These are phyloP conservation scores for Russula earlei DNA, from an alignment of 768 basidiomycete genomes.

Conservation along the genomic window DNA sequence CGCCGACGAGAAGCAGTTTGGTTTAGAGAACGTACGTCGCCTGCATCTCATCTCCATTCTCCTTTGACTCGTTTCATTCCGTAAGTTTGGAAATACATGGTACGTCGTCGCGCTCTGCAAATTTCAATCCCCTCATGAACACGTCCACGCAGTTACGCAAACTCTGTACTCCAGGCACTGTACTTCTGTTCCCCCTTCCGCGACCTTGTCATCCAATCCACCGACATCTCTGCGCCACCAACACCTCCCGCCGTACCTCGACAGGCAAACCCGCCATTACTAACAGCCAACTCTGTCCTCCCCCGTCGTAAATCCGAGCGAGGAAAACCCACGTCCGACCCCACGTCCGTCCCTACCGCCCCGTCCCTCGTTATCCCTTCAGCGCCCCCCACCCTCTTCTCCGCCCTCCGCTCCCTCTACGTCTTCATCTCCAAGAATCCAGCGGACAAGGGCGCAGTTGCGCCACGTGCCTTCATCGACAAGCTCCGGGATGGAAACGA, in stretches of 20 bases:
- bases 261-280: conserved; percentile 22
- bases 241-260: conserved; percentile 26
- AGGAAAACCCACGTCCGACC: conserved; percentile 32
- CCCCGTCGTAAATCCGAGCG: conserved; percentile 52
- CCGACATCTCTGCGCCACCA: conserved; percentile 40
- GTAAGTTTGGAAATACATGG: conserved; percentile 95
- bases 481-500: conserved; percentile 92
- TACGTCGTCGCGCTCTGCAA: conserved; percentile 27
- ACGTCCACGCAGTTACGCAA: conserved; percentile 66
- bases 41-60: conserved; percentile 18
- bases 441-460: conserved; percentile 71
- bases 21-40: conserved; percentile 84
- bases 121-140: not conserved
- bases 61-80: conserved; percentile 1
- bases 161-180: conserved; percentile 94
- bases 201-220: conserved; percentile 70
- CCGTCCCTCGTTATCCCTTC: conserved; percentile 41
- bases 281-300: conserved; percentile 29
- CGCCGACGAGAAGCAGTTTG: conserved; percentile 82
- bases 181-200: conserved; percentile 94
- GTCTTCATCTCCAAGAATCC: conserved; percentile 72
- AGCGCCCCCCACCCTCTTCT: conserved; percentile 69
- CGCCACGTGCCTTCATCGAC: conserved; percentile 86
- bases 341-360: conserved; percentile 24
- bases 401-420: conserved; percentile 90